phyloP scores from a whole-genome alignment of 148 eudicot genomes.

The Cornus controversa region DNA sequence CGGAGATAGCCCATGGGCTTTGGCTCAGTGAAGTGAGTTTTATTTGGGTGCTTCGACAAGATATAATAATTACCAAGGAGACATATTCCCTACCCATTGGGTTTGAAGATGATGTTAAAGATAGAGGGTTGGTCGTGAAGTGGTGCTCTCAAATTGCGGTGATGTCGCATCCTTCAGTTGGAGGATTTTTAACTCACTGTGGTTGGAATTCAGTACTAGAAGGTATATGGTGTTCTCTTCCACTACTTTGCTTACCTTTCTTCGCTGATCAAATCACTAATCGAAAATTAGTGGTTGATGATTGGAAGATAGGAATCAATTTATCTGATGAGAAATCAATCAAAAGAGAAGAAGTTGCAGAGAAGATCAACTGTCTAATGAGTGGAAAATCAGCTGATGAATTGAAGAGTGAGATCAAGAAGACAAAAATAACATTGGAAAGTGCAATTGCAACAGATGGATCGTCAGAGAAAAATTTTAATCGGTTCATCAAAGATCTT shows the following conservation, averaged over 20 bases:
- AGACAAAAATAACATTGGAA: not conserved
- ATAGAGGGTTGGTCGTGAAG: not conserved
- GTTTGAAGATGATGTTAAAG: not conserved
- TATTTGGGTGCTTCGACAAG: not conserved
- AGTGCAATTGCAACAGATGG: not conserved
- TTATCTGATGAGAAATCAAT: not conserved
- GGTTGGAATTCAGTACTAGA: no score
- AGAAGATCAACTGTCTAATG: not conserved
- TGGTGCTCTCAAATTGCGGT: not conserved
- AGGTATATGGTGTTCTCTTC: not conserved
- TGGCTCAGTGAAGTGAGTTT: not conserved
- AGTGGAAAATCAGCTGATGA: not conserved
- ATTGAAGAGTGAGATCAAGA: not conserved
- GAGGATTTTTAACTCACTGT: no score
- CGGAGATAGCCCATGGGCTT: not conserved
- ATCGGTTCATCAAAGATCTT: no score
- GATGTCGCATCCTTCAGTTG: no score
- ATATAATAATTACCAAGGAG: not conserved
- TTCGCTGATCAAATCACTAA: not conserved
- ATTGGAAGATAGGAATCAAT: not conserved
- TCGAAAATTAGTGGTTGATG: conserved; percentile 5
- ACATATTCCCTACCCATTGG: not conserved
- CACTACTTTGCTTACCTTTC: not conserved
- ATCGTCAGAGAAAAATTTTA: not conserved
- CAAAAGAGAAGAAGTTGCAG: not conserved